phyloP scores from a whole-genome alignment of 2,329 filamentous ascomycete species.

The Trichoderma hamatum region DNA sequence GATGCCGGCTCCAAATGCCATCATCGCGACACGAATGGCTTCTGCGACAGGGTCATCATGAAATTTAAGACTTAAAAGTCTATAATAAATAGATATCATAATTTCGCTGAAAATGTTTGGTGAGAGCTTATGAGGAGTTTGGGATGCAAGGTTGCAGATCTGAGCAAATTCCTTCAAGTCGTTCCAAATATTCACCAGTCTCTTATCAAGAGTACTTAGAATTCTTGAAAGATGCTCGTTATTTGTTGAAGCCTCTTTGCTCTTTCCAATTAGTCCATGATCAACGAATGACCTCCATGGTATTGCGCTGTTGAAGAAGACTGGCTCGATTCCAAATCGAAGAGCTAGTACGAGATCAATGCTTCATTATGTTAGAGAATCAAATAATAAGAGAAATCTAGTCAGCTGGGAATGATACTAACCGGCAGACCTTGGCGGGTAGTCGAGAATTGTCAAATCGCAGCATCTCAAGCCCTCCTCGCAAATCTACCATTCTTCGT shows the following conservation, averaged over 20 bases:
- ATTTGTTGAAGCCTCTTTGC: background rate
- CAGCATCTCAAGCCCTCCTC: slow-evolving; percentile 30
- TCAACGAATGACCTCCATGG: background rate
- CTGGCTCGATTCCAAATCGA: background rate
- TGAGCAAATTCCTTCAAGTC: slow-evolving; percentile 29
- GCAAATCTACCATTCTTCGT: slow-evolving; percentile 29
- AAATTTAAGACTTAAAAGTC: background rate
- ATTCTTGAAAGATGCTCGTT: background rate
- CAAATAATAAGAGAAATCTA: background rate
- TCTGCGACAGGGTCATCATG: slow-evolving; percentile 11
- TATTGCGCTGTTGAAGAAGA: background rate
- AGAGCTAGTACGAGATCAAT: background rate
- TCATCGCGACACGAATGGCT: slow-evolving; percentile 28
- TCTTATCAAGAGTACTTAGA: background rate
- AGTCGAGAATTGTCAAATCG: slow-evolving; percentile 30
- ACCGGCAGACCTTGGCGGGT: slow-evolving; percentile 33
- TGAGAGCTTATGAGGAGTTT: slow-evolving; percentile 29
- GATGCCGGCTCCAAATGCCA: slow-evolving; percentile 21
- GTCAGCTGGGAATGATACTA: background rate
- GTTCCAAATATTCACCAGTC: slow-evolving; percentile 27
- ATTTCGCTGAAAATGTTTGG: slow-evolving; percentile 32
- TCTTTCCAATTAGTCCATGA: background rate
- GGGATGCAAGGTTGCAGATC: slow-evolving; percentile 31
- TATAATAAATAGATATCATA: slow-evolving; percentile 26
- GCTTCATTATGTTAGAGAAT: background rate